Conservation (phyloP, 176 grass and related monocot genomes). For the Avena insularis region DNA sequence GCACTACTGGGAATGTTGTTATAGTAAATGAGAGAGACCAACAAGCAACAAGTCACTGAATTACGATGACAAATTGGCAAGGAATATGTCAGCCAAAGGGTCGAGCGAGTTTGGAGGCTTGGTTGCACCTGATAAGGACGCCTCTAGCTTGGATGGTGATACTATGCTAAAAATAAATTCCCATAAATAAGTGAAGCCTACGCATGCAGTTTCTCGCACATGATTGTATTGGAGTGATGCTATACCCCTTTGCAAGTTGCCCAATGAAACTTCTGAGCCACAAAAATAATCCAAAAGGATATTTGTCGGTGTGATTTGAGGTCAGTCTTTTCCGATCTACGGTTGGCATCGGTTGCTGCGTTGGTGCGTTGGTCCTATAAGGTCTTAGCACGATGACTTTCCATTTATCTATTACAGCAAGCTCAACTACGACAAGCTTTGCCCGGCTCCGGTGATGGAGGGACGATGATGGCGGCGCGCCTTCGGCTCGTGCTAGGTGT, state of each 20-base stretch:
- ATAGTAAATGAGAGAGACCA: constrained; percentile 20
- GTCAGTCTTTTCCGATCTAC: too few relatives aligned
- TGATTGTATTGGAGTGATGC: constrained; percentile 51
- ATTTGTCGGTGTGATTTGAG: too few relatives aligned
- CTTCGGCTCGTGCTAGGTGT: constrained; percentile 14
- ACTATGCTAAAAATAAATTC: constrained; percentile 2
- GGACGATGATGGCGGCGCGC: too few relatives aligned
- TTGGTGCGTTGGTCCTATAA: too few relatives aligned
- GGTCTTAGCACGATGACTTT: too few relatives aligned
- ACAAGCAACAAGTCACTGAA: constrained; percentile 29
- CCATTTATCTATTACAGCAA: too few relatives aligned
- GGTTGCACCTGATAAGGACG: constrained; percentile 42
- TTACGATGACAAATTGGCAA: constrained; percentile 29
- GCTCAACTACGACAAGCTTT: too few relatives aligned
- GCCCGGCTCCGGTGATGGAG: too few relatives aligned
- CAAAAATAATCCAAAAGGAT: constrained; percentile 60
- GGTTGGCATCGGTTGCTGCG: too few relatives aligned
- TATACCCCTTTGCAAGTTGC: constrained; percentile 76
- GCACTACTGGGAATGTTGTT: constrained; percentile 35
- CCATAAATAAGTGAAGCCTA: too few relatives aligned
- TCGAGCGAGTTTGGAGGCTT: constrained; percentile 43
- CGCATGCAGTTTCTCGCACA: too few relatives aligned
- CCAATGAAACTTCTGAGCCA: constrained; percentile 47
- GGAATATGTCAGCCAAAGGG: constrained; percentile 42
- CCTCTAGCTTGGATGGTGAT: constrained; percentile 42